A percentile compares a stretch with the other conserved stretches of the same genome.
These are phyloP conservation scores for Coffea canephora DNA, from an alignment of 257 asterid species.

Conservation along the genomic window DNA sequence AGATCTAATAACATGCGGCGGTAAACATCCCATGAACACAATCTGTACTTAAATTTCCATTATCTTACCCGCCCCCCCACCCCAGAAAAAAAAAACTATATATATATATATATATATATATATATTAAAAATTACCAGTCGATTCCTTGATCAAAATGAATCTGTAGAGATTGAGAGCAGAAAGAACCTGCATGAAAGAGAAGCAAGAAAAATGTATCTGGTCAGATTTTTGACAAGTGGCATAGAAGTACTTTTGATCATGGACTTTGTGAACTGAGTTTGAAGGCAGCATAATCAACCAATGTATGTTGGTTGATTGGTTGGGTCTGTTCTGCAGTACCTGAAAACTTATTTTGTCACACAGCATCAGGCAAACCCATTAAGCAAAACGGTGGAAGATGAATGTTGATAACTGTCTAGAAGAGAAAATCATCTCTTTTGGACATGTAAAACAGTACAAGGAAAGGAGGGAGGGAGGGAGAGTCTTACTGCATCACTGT, in stretches of 20 bases:
- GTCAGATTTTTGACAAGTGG: background rate
- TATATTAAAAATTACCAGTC: slow-evolving; percentile 36
- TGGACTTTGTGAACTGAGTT: background rate
- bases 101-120: background rate
- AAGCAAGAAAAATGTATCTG: too few species aligned
- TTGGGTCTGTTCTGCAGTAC: background rate
- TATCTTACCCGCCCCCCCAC: background rate
- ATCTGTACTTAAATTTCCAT: too few species aligned
- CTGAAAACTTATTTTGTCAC: background rate
- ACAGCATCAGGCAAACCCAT: background rate
- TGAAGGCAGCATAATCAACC: background rate
- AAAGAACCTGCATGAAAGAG: slow-evolving; percentile 56
- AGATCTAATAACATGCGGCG: too few species aligned
- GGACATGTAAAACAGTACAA: background rate
- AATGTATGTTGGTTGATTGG: background rate
- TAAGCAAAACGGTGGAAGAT: background rate
- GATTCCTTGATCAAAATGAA: slow-evolving; percentile 71
- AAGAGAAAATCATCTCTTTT: background rate
- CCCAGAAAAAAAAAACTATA: background rate
- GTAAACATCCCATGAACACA: too few species aligned
- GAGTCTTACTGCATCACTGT: slow-evolving; percentile 72
- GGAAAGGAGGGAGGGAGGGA: slow-evolving; percentile 12
- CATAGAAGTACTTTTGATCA: background rate
- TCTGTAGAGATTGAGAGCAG: slow-evolving; percentile 88
- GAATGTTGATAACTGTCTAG: background rate